Evolutionary conservation across 2,329 filamentous ascomycete genomes (phyloP).

Genomic region (Diaporthe ampelina): DNA sequence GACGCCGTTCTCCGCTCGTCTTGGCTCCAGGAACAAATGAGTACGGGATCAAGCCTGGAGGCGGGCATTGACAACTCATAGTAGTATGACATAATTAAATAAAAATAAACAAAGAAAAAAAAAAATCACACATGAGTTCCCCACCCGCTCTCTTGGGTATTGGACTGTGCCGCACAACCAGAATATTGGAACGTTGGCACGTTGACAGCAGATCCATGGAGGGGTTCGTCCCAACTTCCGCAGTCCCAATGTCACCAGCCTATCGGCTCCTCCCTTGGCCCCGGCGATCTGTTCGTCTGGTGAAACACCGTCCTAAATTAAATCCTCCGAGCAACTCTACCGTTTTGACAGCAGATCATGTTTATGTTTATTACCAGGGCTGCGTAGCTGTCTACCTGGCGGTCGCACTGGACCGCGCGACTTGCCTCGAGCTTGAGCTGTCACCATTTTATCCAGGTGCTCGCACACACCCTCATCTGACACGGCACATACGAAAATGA

Average conservation of each 20-base stretch:
- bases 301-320: slow-evolving; percentile 14
- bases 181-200: background rate
- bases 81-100: background rate
- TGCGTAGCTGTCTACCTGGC: background rate
- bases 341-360: slow-evolving; percentile 8
- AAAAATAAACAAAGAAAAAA: background rate
- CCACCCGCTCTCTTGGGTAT: background rate
- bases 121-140: background rate
- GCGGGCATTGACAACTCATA: background rate
- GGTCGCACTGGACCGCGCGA: background rate
- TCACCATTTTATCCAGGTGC: background rate
- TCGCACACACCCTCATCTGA: too few relatives aligned
- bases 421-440: background rate
- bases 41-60: background rate
- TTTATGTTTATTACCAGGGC: slow-evolving; percentile 3
- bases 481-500: background rate
- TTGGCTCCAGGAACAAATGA: background rate
- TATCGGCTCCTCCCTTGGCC: slow-evolving; percentile 26
- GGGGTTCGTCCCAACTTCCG: slow-evolving; percentile 14
- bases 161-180: background rate
- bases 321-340: slow-evolving; percentile 20
- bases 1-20: slow-evolving; percentile 5
- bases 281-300: slow-evolving; percentile 18
- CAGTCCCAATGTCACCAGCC: background rate
- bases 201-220: background rate